Evolutionary conservation across 2,329 filamentous ascomycete genomes (phyloP).

Genomic region (Claviceps sp.): DNA sequence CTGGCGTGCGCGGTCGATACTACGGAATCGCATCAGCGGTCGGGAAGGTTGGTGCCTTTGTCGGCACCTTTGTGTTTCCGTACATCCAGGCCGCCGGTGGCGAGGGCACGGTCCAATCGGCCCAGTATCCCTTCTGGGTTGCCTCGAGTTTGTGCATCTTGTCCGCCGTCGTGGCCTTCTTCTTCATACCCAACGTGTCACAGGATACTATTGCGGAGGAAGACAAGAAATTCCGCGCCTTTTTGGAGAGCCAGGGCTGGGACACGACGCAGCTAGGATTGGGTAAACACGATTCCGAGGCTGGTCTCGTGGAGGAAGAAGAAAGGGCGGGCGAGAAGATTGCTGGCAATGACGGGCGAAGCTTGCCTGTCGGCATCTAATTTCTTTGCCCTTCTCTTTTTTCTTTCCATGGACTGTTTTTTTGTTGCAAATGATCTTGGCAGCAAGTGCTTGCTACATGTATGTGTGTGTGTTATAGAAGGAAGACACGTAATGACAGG

Average conservation of each 20-base stretch:
- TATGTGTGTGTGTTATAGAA: too few relatives aligned
- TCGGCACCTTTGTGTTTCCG: conserved; percentile 73
- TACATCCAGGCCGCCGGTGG: conserved; percentile 30
- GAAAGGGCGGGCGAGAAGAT: neutral
- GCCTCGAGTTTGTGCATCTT: conserved; percentile 64
- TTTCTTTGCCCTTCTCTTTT: neutral
- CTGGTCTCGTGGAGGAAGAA: neutral
- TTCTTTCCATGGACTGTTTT: neutral
- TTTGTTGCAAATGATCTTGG: too few relatives aligned
- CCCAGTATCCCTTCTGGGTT: conserved; percentile 88
- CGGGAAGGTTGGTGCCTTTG: conserved; percentile 71
- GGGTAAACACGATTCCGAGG: conserved; percentile 2
- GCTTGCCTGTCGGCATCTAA: neutral
- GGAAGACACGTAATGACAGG: too few relatives aligned
- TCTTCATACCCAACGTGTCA: conserved; percentile 64
- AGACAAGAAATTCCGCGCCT: conserved; percentile 62
- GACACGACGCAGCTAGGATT: conserved; percentile 46
- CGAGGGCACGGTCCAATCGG: conserved; percentile 38
- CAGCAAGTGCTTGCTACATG: too few relatives aligned
- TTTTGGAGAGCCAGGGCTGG: conserved; percentile 60
- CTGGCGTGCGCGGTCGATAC: conserved; percentile 64
- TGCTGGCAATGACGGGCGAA: neutral
- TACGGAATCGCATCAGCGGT: conserved; percentile 59
- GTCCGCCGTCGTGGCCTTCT: conserved; percentile 43
- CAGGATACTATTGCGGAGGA: conserved; percentile 74